Percentiles rank a stretch among this genome's conserved stretches.
phyloP scores from a whole-genome alignment of 1,139 yeast species.

The Hemisphaericaspora xylanilytica region DNA sequence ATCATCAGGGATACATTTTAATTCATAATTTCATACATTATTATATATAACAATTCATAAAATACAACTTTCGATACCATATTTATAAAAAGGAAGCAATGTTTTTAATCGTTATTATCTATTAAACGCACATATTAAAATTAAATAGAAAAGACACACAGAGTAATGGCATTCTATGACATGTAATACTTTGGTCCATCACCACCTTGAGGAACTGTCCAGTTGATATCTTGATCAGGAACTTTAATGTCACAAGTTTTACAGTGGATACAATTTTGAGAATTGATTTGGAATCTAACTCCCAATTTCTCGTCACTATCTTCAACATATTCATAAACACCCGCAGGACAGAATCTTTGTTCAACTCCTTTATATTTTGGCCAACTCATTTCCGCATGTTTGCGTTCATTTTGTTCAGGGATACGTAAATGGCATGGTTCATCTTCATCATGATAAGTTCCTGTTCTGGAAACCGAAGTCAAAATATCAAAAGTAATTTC shows the following conservation, averaged over 20 bases:
- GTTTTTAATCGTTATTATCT: too few species aligned
- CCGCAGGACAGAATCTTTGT: slow-evolving; percentile 94
- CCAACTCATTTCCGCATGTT: slow-evolving; percentile 67
- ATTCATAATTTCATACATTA: neutral
- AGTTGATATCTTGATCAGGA: slow-evolving; percentile 88
- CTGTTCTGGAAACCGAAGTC: slow-evolving; percentile 92
- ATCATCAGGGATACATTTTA: slow-evolving; percentile 1
- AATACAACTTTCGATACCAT: neutral
- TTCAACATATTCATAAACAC: slow-evolving; percentile 89
- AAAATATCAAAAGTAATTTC: slow-evolving; percentile 82
- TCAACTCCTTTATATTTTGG: slow-evolving; percentile 85
- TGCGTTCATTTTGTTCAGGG: slow-evolving; percentile 64
- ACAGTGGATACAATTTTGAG: slow-evolving; percentile 97
- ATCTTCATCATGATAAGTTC: slow-evolving; percentile 93
- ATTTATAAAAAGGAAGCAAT: neutral
- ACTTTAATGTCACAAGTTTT: slow-evolving; percentile 97
- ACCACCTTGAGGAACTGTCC: slow-evolving; percentile 98
- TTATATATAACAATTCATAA: too few species aligned
- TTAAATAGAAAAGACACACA: neutral
- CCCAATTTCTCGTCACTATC: slow-evolving; percentile 60
- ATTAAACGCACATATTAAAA: neutral
- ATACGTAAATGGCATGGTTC: slow-evolving; percentile 86
- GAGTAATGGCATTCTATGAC: slow-evolving; percentile 40
- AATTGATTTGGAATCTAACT: slow-evolving; percentile 84
- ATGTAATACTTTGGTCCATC: slow-evolving; percentile 94